Base-by-base conservation (phyloP, 192 early-diverging fungal species). In the Chytriomyces confervae region DNA sequence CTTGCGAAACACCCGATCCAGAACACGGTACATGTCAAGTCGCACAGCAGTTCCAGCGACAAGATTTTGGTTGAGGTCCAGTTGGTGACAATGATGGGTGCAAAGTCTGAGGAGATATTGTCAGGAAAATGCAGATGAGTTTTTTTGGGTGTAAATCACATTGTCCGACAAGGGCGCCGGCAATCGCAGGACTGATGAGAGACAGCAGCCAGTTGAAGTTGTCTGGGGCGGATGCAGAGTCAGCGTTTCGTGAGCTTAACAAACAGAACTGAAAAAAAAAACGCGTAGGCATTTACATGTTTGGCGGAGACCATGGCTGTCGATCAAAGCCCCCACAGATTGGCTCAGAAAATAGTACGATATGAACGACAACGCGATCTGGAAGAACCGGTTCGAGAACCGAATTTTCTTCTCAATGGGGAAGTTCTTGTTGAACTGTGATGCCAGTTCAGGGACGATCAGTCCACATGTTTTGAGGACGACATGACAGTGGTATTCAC, bases 41-140 rank as follows among this genome's bases (percentile, higher is more conserved):
- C 84, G 36, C 61, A 76, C 27, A 80, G 72, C 4, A 80, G 48
- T 36, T 80, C 84, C 65, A 83, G 53, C 51, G 46, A 29, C 16
- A 80, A 66, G 16, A 80, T 80, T 47, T 70, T 76, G 66, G 66
- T 47, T 5, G 81, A 83, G 11, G 84, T 84, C 84, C 84, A 85
- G 50, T 79, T 71, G 47, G 83, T 79, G 45, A 69, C 61, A 75
- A 83, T 47, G 62, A 80, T 74, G 4, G 81, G 78, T 9, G 77
- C 77, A 77, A 85, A 83, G 74, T 85, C 76, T 78, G 5, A 8
- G 36, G 6, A 23, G 46, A 76, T 43, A 7, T 63, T 4, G 36
- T 29, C 43, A 7, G n/a, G 29, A 79, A 29, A 23, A 18, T 44
- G 0, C 13, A 18, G 9, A 80, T n/a, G 53, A 13, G 53, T 57